Base-by-base conservation (phyloP, 306 rosid genomes). In the Vigna mungo region DNA sequence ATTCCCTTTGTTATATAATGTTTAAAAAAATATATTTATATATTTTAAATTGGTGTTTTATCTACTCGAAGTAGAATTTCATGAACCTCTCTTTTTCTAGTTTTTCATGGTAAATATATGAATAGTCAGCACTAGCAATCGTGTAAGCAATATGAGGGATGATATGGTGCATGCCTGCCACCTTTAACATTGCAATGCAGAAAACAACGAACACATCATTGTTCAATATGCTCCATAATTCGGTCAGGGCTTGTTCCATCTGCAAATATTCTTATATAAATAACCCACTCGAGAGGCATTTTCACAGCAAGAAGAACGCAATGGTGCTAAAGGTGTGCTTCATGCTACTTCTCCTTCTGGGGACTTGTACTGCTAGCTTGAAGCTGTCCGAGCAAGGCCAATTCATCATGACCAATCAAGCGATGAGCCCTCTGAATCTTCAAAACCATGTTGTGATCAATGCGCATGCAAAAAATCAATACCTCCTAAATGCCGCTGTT, bases 321-420 rank as follows among this genome's bases (percentile, higher is more conserved):
- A 1, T 55, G 25, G 5, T 25, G 44, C 12, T 47, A 10, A 76
- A 66, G 67, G 47, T 6, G 74, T 17, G 67, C 7, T 25, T 64
- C 7, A 6, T 77, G 75, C 34, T 71, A 9, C 25, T 60, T 44
- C 30, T 77, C 60, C 49, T 68, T 6, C 1, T 68, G 4, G 67
- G 36, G 2, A n/a, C 58, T 49, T 23, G 37, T 15, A 37, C 5
- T 32, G 63, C 72, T 37, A 11, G 49, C 58, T 7, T 34, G n/a
- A n/a, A 1, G 56, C 4, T 51, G 21, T 10, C 1, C 3, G 46
- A n/a, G n/a, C n/a, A n/a, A 12, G 37, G 5, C 49, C 5, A 13
- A 13, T 23, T 25, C 44, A 47, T 41, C 1, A 49, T n/a, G n/a
- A 43, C 4, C 6, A 32, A 0, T 1, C 47, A 9, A 37, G 11